Evolutionary conservation across 108 stramenopile species (phyloP), one percentile per base, ranked within the genome.

Genomic region (Stephanodiscus minutulus): DNA sequence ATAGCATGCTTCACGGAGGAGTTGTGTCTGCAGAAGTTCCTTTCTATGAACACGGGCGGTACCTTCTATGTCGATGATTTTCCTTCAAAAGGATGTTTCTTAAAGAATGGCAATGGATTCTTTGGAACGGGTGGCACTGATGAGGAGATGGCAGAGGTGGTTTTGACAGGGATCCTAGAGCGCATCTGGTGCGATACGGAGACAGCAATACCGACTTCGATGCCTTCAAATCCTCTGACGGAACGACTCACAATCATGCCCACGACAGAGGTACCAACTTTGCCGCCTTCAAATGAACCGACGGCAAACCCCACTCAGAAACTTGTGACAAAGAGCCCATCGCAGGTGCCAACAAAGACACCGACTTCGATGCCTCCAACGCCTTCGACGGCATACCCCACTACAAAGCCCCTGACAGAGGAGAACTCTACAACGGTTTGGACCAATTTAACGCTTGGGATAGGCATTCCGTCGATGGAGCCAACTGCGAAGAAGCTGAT

Each of bases 101-200:
- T 27, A 5, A 60, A 60, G 59, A 41, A 22, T 36, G 36, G 59
- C 39, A 18, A 36, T n/a, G 59, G 7, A 8, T 60, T 22, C 20
- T 60, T 60, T 39, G 59, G 59, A 60, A 41, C 36, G 1, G 59
- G 59, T 4, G 29, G 59, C 1, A 60, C 59, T 10, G 59, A 60
- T n/a, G 59, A 60, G 59, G 59, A 60, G 18, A 37, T 60, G 36
- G 17, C 35, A 1, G 21, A 58, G 13, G 6, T 0, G 0, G 18
- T 1, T 5, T 60, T 60, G 17, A 2, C 36, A 41, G 59, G 59
- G 4, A 8, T 20, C 22, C 59, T 21, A 41, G 35, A 18, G 59
- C 59, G 59, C n/a, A 60, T 60, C 35, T 60, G 59, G 59, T 60
- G 59, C 35, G 59, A 60, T 2, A 18, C n/a, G 18, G 59, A 60